phyloP scores from a whole-genome alignment of 1,284 basidiomycete species.

The Cryptococcus sp. region DNA sequence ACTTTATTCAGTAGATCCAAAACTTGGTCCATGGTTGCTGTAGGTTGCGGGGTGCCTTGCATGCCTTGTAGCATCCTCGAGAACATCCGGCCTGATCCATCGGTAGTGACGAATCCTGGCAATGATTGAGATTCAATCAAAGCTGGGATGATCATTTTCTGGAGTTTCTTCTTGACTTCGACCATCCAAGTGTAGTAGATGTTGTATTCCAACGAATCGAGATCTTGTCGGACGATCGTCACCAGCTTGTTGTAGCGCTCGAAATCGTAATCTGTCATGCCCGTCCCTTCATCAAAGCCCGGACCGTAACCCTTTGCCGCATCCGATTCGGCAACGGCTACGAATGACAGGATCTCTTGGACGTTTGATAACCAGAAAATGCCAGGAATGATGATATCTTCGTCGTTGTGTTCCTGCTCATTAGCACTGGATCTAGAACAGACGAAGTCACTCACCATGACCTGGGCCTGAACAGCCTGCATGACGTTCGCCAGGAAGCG shows the following conservation, averaged over 20 bases:
- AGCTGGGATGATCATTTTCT: slow-evolving; percentile 98
- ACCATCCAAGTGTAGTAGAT: slow-evolving; percentile 99
- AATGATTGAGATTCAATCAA: slow-evolving; percentile 96
- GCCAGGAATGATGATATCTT: slow-evolving; percentile 93
- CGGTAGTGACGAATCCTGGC: slow-evolving; percentile 95
- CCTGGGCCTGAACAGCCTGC: slow-evolving; percentile 95
- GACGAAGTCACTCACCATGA: slow-evolving; percentile 72
- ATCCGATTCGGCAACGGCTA: slow-evolving; percentile 96
- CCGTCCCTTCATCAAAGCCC: slow-evolving; percentile 88
- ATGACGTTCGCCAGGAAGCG: slow-evolving; percentile 98
- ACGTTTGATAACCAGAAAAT: slow-evolving; percentile 99
- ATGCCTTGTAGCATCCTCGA: slow-evolving; percentile 68
- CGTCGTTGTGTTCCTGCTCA: slow-evolving; percentile 59
- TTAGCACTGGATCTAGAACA: slow-evolving; percentile 2
- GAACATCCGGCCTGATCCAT: slow-evolving; percentile 83
- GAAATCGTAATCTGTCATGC: slow-evolving; percentile 92
- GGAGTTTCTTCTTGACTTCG: slow-evolving; percentile 93
- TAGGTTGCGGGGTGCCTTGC: slow-evolving; percentile 75
- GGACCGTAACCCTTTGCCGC: slow-evolving; percentile 97
- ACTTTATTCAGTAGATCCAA: slow-evolving; percentile 95
- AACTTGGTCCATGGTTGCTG: slow-evolving; percentile 99
- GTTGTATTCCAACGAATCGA: slow-evolving; percentile 98
- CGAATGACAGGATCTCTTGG: slow-evolving; percentile 99
- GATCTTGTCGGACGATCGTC: slow-evolving; percentile 95
- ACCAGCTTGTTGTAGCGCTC: slow-evolving; percentile 94